These are phyloP conservation scores for Vicia faba DNA, from an alignment of 306 rosid genomes.

Conservation along the genomic window DNA sequence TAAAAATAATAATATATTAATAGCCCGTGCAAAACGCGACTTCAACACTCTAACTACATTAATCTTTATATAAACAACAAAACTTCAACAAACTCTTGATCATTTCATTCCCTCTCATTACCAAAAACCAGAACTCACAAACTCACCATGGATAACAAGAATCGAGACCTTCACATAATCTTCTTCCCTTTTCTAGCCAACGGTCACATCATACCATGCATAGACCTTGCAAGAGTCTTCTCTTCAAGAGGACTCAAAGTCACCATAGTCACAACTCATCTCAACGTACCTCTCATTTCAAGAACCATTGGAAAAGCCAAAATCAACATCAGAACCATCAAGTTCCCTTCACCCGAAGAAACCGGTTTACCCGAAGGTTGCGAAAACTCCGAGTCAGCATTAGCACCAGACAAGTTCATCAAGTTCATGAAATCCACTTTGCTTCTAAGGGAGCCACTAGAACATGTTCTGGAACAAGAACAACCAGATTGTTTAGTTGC, in stretches of 20 bases:
- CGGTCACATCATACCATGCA: constrained; percentile 42
- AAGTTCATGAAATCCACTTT: constrained; percentile 40
- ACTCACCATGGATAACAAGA: constrained; percentile 26
- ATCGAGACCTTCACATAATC: constrained; percentile 28
- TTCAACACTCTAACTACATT: not conserved
- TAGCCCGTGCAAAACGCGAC: constrained; percentile 24
- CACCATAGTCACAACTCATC: constrained; percentile 42
- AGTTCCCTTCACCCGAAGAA: constrained; percentile 41
- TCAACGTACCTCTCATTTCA: constrained; percentile 38
- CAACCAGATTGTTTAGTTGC: constrained; percentile 54
- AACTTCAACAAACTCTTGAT: not conserved
- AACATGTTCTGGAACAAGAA: constrained; percentile 40
- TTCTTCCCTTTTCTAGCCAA: constrained; percentile 45
- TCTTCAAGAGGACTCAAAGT: constrained; percentile 30
- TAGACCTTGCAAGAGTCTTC: constrained; percentile 44
- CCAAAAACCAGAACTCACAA: not conserved
- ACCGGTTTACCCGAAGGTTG: constrained; percentile 56
- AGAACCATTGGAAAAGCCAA: constrained; percentile 37
- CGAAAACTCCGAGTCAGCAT: constrained; percentile 40
- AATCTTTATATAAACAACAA: not conserved
- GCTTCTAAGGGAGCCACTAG: constrained; percentile 45
- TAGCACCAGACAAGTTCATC: constrained; percentile 26
- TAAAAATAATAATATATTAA: not conserved
- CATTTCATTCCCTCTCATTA: not conserved
- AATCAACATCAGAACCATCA: constrained; percentile 28